Evolutionary conservation across 176 grass and related monocot genomes (phyloP), one percentile per base, ranked within the genome.

Genomic region (Elymus sibiricus): DNA sequence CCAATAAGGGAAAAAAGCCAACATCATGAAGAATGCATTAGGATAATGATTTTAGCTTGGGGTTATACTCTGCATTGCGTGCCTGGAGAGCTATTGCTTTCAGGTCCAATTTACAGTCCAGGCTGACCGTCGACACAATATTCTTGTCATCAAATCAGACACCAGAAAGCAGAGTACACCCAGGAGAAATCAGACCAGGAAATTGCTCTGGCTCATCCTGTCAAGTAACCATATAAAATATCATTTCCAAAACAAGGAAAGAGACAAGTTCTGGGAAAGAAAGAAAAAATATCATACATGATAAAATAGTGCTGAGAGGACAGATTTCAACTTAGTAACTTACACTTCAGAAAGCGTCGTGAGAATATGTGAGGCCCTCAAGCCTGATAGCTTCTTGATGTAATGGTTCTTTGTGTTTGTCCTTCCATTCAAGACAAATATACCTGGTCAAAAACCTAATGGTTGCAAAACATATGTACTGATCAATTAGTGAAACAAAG

Each of bases 31-130:
- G 17, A 32, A 86, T 85, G 32, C 28, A 70, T 11, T 7, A 35
- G 51, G 24, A 22, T 19, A 42, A 70, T 27, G 25, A 59, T 58
- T 37, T 49, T 63, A 93, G 91, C 93, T 93, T 95, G 10, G 93
- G 88, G 80, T 95, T 95, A 27, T 95, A 95, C 78, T 95, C 93
- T 16, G 93, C 90, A 91, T 95, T 95, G 11, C 93, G 90, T 1
- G 93, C 93, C 85, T 95, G 90, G 46, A 95, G 62, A 67, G 93
- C 93, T 21, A 95, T 95, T 22, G 90, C 88, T 86, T 95, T 92
- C 9, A 92, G 90, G 16, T 93, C 93, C 90, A 95, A 72, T 65
- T 93, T 95, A 68, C 93, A 95, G 34, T 93, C 93, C 75, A 95
- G 70, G 86, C 93, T 95, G 28, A 95, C 93, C 43, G 93, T 95